phyloP scores from a whole-genome alignment of 169 alveolate genomes.

The Plasmodium knowlesi region DNA sequence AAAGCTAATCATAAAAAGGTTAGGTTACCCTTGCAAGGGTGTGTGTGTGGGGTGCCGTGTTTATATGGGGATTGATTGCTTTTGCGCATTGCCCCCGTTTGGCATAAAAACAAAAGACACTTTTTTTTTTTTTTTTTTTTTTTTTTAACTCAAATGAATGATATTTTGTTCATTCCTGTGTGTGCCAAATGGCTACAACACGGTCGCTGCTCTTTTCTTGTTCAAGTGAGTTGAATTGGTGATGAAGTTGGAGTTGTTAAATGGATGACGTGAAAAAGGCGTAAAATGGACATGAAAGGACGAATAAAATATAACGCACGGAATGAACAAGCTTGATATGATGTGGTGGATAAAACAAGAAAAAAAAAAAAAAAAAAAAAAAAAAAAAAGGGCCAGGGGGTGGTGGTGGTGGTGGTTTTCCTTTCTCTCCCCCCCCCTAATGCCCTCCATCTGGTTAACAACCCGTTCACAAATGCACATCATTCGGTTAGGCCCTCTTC shows the following conservation, averaged over 20 bases:
- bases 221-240: background rate
- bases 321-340: background rate
- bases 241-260: background rate
- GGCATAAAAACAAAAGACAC: background rate
- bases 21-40: background rate
- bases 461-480: background rate
- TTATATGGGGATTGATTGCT: background rate
- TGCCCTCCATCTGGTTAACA: too few species aligned
- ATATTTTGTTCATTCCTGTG: background rate
- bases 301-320: too few species aligned
- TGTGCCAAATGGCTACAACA: background rate
- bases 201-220: background rate
- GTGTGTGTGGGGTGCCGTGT: background rate
- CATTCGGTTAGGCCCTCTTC: slow-evolving; percentile 15
- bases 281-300: background rate
- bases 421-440: background rate
- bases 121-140: too few species aligned
- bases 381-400: background rate
- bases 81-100: background rate
- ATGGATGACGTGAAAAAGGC: background rate
- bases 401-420: background rate
- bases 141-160: background rate
- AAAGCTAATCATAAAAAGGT: background rate
- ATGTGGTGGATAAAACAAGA: background rate
- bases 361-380: background rate